Percentiles rank a stretch among this genome's conserved stretches.
phyloP scores from a whole-genome alignment of 768 basidiomycete genomes.

The Lentinula sp. region DNA sequence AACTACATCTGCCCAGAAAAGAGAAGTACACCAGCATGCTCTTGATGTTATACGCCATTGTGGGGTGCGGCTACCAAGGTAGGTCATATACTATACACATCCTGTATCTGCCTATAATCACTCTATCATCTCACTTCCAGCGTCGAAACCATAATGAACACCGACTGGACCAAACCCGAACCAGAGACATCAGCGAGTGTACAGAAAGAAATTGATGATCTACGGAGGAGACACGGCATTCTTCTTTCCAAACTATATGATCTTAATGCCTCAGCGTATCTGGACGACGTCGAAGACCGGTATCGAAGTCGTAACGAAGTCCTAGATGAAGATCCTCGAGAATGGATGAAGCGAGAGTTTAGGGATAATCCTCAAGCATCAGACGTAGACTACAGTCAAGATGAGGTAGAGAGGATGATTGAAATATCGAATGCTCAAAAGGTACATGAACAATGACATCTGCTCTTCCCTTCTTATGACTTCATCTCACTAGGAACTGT shows the following conservation, averaged over 20 bases:
- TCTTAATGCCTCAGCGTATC: neutral
- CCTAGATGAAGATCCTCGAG: constrained; percentile 1
- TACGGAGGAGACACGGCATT: neutral
- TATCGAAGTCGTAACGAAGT: constrained; percentile 1
- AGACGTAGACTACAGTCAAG: neutral
- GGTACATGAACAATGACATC: neutral
- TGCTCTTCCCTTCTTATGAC: no score
- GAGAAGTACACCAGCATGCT: constrained; percentile 3
- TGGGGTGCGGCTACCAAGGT: neutral
- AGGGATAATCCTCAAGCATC: neutral
- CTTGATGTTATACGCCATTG: neutral
- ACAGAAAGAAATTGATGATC: neutral
- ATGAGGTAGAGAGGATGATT: neutral
- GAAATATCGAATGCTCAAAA: neutral
- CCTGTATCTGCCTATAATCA: no score
- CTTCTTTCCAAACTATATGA: constrained; percentile 2
- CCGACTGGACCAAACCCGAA: constrained; percentile 1
- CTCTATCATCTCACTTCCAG: neutral
- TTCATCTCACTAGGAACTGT: neutral
- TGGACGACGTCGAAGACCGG: neutral
- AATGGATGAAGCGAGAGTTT: neutral
- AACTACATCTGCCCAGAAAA: neutral
- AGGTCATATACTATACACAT: neutral
- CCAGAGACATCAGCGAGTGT: neutral
- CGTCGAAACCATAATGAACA: neutral